Evolutionary conservation across 805 yeast species (phyloP), one percentile per base, ranked within the genome.

Genomic region (Candida montana): DNA sequence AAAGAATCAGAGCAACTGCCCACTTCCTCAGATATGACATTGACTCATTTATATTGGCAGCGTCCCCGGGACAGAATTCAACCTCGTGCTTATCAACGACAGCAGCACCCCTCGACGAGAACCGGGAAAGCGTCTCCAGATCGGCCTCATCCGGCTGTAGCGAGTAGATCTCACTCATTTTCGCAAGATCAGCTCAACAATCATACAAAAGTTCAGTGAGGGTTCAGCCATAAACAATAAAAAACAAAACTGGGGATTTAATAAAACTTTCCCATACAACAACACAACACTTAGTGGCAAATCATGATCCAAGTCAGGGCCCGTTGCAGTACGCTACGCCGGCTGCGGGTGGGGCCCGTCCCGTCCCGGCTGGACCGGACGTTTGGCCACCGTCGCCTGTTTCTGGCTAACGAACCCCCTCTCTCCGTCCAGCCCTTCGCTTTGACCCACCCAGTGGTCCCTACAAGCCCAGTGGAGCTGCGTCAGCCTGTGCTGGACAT

Each of bases 21-120:
- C 84, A 79, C 57, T 81, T 83, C 37, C 74, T 68, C 52, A 64
- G 54, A 5, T 40, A 43, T 2, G 84, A 69, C 67, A 72, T 48
- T 5, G 43, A 41, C 5, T 51, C 46, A 9, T 52, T 53, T 17
- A 63, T 53, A 46, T 65, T 57, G 41, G 68, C 31, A 19, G 44
- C 53, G 13, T 47, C 49, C n/a, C n/a, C n/a, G n/a, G n/a, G n/a
- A n/a, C n/a, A n/a, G 28, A 65, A 61, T 0, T 26, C 32, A 1
- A 65, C 69, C 41, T 65, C 69, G 34, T 45, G 59, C 9, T 45
- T 45, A 18, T 33, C 41, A 2, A 20, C 39, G 21, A 49, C 51
- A 9, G 19, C 15, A 5, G 16, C 13, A 2, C 21, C 29, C 24
- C 24, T 9, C 37, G 46, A 0, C 49, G 50, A 29, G 31, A 38